Base-by-base conservation (phyloP, 176 grass and related monocot genomes). In the Zoysia pacifica region DNA sequence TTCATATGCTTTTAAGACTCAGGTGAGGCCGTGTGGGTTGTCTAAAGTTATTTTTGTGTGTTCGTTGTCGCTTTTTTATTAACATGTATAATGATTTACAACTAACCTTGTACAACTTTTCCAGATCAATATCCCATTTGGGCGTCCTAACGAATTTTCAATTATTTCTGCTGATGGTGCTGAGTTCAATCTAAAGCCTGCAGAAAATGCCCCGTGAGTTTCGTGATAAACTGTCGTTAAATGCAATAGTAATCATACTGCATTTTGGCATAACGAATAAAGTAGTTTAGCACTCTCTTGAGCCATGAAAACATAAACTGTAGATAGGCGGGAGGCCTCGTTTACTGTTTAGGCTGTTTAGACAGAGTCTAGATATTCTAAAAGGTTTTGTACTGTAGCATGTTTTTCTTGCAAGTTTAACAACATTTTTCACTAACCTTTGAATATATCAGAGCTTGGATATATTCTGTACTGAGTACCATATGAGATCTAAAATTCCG, bases 61-160 rank as follows among this genome's bases (percentile, higher is more conserved):
- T 44, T 8, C 12, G 43, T 44, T 28, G 63, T 59, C 43, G 2
- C 65, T 5, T 35, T 38, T 75, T 47, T 3, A 39, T 47, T 3
- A 39, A 11, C 36, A 69, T 65, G 41, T 62, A 72, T 56, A 66
- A 44, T 50, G 71, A 45, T 83, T 47, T 69, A 55, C 3, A 67
- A 59, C 71, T 74, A 75, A 86, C 73, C 11, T 53, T 81, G 74
- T 74, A 62, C 42, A 73, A 75, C 44, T 53, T 79, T 67, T 86
- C 59, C 84, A 98, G 95, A 89, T 94, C 85, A 85, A 82, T 79
- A 83, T 98, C 79, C 87, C 90, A 18, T 89, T 81, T 79, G 95
- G 92, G 36, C 83, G 72, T 39, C 81, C 92, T 65, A 74, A 43
- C 4, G 95, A 98, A 68, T 94, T 98, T 13, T 75, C 72, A 52